Percentiles rank a stretch among this genome's conserved stretches.
Evolutionary conservation across 495 filamentous ascomycete genomes (phyloP).

Genomic region (Rusavskia elegans): DNA sequence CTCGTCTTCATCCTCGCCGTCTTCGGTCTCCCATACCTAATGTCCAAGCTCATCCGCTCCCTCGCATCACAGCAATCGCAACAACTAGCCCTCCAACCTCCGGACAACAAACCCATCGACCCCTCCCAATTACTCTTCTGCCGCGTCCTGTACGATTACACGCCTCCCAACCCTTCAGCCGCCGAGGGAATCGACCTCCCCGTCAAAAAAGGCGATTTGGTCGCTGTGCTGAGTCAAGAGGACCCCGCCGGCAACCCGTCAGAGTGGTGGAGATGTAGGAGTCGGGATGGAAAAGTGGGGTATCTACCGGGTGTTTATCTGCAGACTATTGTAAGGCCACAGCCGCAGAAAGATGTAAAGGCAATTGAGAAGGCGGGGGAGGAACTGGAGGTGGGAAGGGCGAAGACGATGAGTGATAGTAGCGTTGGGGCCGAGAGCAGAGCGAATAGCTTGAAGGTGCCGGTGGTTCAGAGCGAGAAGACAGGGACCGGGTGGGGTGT

Average conservation of each 20-base stretch:
- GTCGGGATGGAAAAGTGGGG: slow-evolving; percentile 78
- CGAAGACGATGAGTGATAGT: slow-evolving; percentile 15
- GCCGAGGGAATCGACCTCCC: slow-evolving; percentile 65
- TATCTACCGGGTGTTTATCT: slow-evolving; percentile 85
- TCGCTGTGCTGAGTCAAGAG: slow-evolving; percentile 82
- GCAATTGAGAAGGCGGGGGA: slow-evolving; percentile 1
- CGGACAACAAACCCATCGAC: slow-evolving; percentile 43
- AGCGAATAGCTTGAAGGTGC: slow-evolving; percentile 38
- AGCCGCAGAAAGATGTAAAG: slow-evolving; percentile 29
- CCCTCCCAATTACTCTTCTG: slow-evolving; percentile 89
- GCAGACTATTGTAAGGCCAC: slow-evolving; percentile 58
- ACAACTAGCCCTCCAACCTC: slow-evolving; percentile 35
- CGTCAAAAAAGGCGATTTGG: slow-evolving; percentile 89
- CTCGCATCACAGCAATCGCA: slow-evolving; percentile 77
- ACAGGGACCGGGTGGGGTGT: slow-evolving; percentile 24
- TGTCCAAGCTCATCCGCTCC: slow-evolving; percentile 81
- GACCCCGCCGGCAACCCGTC: slow-evolving; percentile 76
- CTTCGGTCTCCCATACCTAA: slow-evolving; percentile 87
- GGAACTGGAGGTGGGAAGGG: slow-evolving; percentile 5
- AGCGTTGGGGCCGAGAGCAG: slow-evolving; percentile 15
- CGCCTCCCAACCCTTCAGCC: slow-evolving; percentile 41
- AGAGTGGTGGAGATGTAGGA: slow-evolving; percentile 95
- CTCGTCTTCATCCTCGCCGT: slow-evolving; percentile 89
- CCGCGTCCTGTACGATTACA: slow-evolving; percentile 85
- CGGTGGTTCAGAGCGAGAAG: slow-evolving; percentile 25